Base-by-base conservation (phyloP, 306 rosid genomes). In the Vigna radiata region DNA sequence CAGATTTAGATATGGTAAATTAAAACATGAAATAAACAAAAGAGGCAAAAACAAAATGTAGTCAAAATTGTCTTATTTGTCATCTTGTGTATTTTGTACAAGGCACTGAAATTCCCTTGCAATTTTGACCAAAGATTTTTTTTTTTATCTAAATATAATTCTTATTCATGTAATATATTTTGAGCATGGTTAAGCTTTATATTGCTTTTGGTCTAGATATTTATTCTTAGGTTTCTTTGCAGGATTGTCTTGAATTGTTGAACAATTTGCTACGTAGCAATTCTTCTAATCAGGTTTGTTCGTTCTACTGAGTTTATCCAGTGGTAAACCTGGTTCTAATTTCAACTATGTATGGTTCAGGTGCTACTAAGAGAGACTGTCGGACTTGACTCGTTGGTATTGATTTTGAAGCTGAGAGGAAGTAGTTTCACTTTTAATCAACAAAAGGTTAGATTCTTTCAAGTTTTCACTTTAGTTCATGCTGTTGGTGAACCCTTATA, bases 191-290 rank as follows among this genome's bases (percentile, higher is more conserved):
- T 9, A 11, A 55, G 6, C 15, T 11, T 21, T 25, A 25, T 23
- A 4, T 23, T 23, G 56, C 18, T 6, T 70, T 69, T 69, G 53
- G 68, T 72, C 65, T 41, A 54, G 68, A 54, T 63, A 78, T 80
- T 82, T 49, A 84, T 75, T 59, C 66, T 23, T 52, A 81, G 90
- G 23, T 70, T 81, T 49, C 66, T 79, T 60, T 67, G 67, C 96
- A 93, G 98, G 98, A 93, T 77, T 93, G 91, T 67, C 87, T 90
- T 60, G 96, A 90, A 80, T 83, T 92, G 82, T 60, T 92, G 68
- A 92, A 88, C 90, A 92, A 90, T 68, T 86, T 93, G 85, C 78
- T 93, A 19, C 87, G 90, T 39, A 88, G 61, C 53, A 90, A 83
- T 67, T 80, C 86, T 59, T 90, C 97, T 53, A 90, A 92, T 89